Percentiles rank a stretch among this genome's conserved stretches.
Conservation (phyloP, 2,329 filamentous ascomycete species). For the Arthrobotrys iridis region DNA sequence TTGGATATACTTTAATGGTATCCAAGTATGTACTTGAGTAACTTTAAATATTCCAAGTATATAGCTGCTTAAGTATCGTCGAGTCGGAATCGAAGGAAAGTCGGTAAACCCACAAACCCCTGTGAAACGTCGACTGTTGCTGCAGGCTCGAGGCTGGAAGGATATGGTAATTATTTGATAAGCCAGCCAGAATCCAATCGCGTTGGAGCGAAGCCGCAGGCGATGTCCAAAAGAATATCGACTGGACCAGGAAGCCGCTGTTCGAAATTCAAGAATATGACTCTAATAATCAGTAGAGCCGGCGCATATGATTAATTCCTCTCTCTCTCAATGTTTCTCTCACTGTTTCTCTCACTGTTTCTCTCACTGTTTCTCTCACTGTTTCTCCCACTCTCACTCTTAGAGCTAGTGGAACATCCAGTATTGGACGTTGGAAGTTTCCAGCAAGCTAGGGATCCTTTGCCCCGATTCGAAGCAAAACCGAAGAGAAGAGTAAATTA, state of each 20-base stretch:
- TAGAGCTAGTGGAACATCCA: background rate
- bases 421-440: background rate
- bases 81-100: background rate
- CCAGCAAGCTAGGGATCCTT: slow-evolving; percentile 12
- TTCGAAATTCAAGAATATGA: slow-evolving; percentile 17
- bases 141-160: slow-evolving; percentile 1
- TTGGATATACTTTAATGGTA: slow-evolving; percentile 8
- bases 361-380: too few relatives aligned
- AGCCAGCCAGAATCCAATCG: slow-evolving; percentile 36
- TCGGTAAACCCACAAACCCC: slow-evolving; percentile 21
- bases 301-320: slow-evolving; percentile 38
- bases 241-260: slow-evolving; percentile 17
- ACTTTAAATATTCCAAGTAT: too few relatives aligned
- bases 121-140: slow-evolving; percentile 38
- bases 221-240: slow-evolving; percentile 26
- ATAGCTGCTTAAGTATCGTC: too few relatives aligned
- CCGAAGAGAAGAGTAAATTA: background rate
- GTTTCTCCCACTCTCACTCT: too few relatives aligned
- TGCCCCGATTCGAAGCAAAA: slow-evolving; percentile 26
- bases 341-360: too few relatives aligned
- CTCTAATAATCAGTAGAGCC: slow-evolving; percentile 10
- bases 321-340: too few relatives aligned
- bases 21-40: too few relatives aligned
- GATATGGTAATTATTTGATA: slow-evolving; percentile 1
- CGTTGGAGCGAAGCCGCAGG: slow-evolving; percentile 21